Conservation (phyloP, 164 flowering plant species). For the Piper betle region DNA sequence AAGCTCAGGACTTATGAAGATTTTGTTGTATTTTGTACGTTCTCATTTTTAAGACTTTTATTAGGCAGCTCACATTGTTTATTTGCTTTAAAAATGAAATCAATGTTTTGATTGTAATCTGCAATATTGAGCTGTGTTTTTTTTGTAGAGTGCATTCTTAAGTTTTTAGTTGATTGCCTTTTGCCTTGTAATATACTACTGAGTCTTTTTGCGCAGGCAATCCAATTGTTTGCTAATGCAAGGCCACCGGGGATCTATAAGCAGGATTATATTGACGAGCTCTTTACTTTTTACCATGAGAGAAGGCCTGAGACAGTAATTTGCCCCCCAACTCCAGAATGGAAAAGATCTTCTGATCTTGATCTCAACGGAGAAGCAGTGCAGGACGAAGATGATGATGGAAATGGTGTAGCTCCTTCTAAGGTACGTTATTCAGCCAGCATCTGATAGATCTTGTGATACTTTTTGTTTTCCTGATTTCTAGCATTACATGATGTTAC, state of each 20-base stretch:
- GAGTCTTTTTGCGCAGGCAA: slow-evolving; percentile 34
- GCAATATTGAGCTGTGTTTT: too few species aligned
- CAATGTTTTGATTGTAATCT: too few species aligned
- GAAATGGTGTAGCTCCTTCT: slow-evolving; percentile 30
- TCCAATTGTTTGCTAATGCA: slow-evolving; percentile 62
- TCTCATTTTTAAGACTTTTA: too few species aligned
- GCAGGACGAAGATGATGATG: slow-evolving; percentile 92
- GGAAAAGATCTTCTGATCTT: slow-evolving; percentile 87
- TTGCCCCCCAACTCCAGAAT: slow-evolving; percentile 91
- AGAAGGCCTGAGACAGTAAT: slow-evolving; percentile 52
- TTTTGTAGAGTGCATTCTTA: too few species aligned
- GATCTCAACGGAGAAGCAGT: slow-evolving; percentile 95
- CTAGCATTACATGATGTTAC: background rate
- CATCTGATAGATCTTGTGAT: background rate
- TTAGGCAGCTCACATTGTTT: too few species aligned
- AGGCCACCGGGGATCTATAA: slow-evolving; percentile 99
- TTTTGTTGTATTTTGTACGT: too few species aligned
- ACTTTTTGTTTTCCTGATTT: background rate
- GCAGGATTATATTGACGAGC: slow-evolving; percentile 75
- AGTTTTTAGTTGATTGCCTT: background rate
- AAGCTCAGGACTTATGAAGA: too few species aligned
- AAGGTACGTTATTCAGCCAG: slow-evolving; percentile 1
- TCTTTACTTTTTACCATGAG: slow-evolving; percentile 86
- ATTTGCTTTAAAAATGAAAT: too few species aligned
- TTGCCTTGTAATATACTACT: background rate